A percentile compares a stretch with the other conserved stretches of the same genome.
Evolutionary conservation across 768 basidiomycete species (phyloP).

Genomic region (Amanita phalloides): DNA sequence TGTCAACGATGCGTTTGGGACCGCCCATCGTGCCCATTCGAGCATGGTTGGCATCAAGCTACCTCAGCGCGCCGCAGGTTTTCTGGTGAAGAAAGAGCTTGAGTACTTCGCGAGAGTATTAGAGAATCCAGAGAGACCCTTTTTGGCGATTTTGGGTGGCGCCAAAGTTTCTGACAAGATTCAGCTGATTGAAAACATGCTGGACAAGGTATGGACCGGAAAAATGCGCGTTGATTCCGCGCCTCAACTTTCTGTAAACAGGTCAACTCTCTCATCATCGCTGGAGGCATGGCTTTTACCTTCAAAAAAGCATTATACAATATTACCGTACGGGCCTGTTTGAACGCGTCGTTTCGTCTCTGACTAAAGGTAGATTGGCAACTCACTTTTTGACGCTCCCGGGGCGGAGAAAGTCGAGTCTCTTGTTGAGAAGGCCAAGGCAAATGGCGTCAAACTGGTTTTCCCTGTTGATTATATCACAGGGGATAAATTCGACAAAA

Average conservation of each 20-base stretch:
- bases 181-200: slow-evolving; percentile 96
- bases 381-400: slow-evolving; percentile 85
- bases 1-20: slow-evolving; percentile 98
- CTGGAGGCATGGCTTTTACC: slow-evolving; percentile 98
- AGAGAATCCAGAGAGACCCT: slow-evolving; percentile 88
- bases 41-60: slow-evolving; percentile 97
- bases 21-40: slow-evolving; percentile 96
- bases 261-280: slow-evolving; percentile 94
- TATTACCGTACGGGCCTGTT: slow-evolving; percentile 40
- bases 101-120: slow-evolving; percentile 98
- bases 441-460: slow-evolving; percentile 86
- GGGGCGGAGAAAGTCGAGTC: slow-evolving; percentile 78
- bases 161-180: slow-evolving; percentile 99
- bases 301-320: slow-evolving; percentile 86
- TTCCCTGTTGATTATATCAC: slow-evolving; percentile 94
- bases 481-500: slow-evolving; percentile 91
- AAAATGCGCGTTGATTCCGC: background rate
- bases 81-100: slow-evolving; percentile 97
- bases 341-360: background rate
- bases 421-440: slow-evolving; percentile 86
- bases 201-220: slow-evolving; percentile 70
- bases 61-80: slow-evolving; percentile 86
- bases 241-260: slow-evolving; percentile 16
- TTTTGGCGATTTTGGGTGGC: slow-evolving; percentile 96
- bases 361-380: slow-evolving; percentile 59